Evolutionary conservation across 2,329 filamentous ascomycete genomes (phyloP).

Genomic region (Trichoderma sp.): DNA sequence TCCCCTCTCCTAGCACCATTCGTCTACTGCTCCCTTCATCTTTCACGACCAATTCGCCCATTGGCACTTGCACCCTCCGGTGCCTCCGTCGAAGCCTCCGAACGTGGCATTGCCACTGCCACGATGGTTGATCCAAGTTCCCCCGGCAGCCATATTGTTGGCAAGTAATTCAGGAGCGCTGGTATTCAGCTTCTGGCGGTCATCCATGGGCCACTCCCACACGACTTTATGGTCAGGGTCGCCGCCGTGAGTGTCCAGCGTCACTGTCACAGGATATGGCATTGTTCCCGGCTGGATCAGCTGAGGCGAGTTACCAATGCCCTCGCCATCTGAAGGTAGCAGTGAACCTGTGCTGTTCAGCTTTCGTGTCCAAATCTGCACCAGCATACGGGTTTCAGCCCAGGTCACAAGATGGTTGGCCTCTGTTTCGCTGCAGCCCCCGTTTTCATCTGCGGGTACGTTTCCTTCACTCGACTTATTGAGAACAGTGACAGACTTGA

Average conservation of each 20-base stretch:
- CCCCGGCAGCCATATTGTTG: constrained; percentile 54
- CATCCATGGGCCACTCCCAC: constrained; percentile 55
- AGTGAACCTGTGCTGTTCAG: constrained; percentile 47
- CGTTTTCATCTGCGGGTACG: constrained; percentile 53
- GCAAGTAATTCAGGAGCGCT: constrained; percentile 48
- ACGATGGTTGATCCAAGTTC: constrained; percentile 55
- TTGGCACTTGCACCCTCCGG: constrained; percentile 62
- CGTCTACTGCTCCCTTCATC: not conserved
- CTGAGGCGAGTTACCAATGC: constrained; percentile 35
- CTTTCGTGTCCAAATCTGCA: constrained; percentile 65
- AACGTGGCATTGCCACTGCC: constrained; percentile 47
- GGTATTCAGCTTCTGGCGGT: constrained; percentile 47
- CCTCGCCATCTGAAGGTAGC: constrained; percentile 34
- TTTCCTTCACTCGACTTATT: constrained; percentile 47
- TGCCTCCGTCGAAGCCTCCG: constrained; percentile 65
- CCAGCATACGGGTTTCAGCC: constrained; percentile 62
- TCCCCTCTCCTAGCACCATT: not conserved
- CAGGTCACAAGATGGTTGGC: constrained; percentile 60
- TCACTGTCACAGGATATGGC: constrained; percentile 64
- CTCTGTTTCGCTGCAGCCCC: constrained; percentile 55
- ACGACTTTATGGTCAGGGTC: constrained; percentile 53
- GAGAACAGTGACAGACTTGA: constrained; percentile 59
- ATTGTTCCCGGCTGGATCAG: constrained; percentile 57
- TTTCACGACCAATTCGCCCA: constrained; percentile 56
- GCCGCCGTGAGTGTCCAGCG: constrained; percentile 64